phyloP scores from a whole-genome alignment of 2,329 filamentous ascomycete species.

The Diatrype stigma region DNA sequence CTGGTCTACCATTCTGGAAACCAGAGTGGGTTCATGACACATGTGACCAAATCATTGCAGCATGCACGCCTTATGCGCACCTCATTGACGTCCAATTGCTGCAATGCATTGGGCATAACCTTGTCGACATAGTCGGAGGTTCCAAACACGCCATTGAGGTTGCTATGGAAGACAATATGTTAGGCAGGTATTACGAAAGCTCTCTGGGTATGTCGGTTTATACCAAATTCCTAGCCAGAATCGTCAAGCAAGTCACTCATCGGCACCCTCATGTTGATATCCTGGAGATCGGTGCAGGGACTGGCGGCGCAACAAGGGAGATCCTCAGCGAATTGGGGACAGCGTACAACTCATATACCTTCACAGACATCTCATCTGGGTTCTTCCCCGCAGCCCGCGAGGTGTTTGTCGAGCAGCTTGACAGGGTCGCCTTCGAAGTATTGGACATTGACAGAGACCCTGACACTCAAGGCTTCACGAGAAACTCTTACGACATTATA shows the following conservation, averaged over 20 bases:
- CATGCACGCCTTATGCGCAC: constrained; percentile 1
- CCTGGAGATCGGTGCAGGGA: constrained; percentile 37
- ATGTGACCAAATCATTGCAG: background rate
- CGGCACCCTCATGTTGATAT: constrained; percentile 29
- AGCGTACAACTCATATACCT: constrained; percentile 36
- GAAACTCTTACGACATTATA: constrained; percentile 28
- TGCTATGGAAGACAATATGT: constrained; percentile 24
- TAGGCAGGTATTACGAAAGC: constrained; percentile 24
- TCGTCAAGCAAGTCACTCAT: constrained; percentile 29
- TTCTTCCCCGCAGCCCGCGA: constrained; percentile 32
- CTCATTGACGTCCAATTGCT: constrained; percentile 17
- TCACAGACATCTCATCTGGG: constrained; percentile 36
- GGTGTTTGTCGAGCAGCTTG: constrained; percentile 20
- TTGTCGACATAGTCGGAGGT: constrained; percentile 27
- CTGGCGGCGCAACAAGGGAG: constrained; percentile 32
- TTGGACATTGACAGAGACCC: constrained; percentile 27
- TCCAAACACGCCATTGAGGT: too few relatives aligned
- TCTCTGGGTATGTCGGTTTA: background rate
- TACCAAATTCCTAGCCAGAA: constrained; percentile 16
- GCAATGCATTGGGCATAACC: constrained; percentile 24
- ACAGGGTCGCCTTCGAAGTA: constrained; percentile 28
- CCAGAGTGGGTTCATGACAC: constrained; percentile 8
- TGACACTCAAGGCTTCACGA: constrained; percentile 25
- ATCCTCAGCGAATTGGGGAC: constrained; percentile 28
- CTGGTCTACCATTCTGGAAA: constrained; percentile 3